Evolutionary conservation across 306 rosid genomes (phyloP), one percentile per base, ranked within the genome.

Genomic region (Pyrus pyrifolia): DNA sequence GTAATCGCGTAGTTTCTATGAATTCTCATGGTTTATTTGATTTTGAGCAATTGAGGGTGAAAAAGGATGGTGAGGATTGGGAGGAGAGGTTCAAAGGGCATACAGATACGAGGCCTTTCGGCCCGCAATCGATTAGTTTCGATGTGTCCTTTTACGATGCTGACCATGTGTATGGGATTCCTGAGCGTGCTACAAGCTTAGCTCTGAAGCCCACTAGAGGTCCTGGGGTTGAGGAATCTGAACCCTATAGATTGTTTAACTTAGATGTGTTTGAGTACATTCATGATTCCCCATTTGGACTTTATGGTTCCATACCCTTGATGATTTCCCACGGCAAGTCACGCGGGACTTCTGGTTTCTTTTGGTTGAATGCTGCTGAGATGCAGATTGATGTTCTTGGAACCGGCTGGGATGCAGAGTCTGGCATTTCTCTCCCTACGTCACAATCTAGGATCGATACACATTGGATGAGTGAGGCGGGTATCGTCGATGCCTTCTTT

Each of bases 301-400:
- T 95, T 11, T 95, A 95, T 46, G 97, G 97, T 6, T 95, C 99
- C 1, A 78, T 95, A 13, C 99, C 99, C 21, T 89, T 92, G 77
- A 95, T 95, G 99, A 59, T 95, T 80, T 89, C 99, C 0, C 99
- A 95, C 23, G 99, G 99, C 27, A 91, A 88, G 63, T 65, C 68
- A 0, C 66, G 89, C 21, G 97, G 98, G 0, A 89, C 89, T 35
- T 79, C 93, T 0, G 99, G 99, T 6, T 95, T 95, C 74, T 92
- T 90, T 84, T 95, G 99, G 97, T 77, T 95, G 78, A 95, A 95
- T 38, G 92, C 99, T 21, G 99, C 99, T 2, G 99, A 95, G 74
- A 95, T 95, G 97, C 99, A 95, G 87, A 91, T 95, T 70, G 99
- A 95, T 62, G 97, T 95, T 74, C 95, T 95, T 44, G 92, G 84